Evolutionary conservation across 202 grass and related monocot species (phyloP).

Genomic region (Carex sylvatica): DNA sequence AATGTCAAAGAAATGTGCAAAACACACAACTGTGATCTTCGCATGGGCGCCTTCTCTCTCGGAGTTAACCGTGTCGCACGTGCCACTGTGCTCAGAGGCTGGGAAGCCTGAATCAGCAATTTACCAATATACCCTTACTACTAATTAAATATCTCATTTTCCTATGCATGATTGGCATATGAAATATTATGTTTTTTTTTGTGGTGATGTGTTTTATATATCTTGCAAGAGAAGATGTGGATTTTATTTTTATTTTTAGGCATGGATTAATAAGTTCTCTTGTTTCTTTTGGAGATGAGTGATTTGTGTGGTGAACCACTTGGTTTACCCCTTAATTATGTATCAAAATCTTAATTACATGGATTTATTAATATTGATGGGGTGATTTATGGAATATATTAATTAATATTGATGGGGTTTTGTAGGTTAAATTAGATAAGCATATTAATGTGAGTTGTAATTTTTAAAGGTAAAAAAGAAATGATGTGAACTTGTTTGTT

Average conservation of each 20-base stretch:
- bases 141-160: neutral
- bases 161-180: neutral
- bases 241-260: constrained; percentile 3
- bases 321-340: neutral
- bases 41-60: constrained; percentile 98
- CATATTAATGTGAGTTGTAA: neutral
- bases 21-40: constrained; percentile 88
- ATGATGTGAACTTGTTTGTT: neutral
- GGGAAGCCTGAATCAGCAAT: constrained; percentile 52
- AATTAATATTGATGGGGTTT: neutral
- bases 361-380: neutral
- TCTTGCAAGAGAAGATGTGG: neutral
- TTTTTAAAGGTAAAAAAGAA: neutral
- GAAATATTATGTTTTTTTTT: neutral
- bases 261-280: neutral
- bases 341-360: constrained; percentile 3
- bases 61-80: constrained; percentile 93
- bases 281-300: neutral
- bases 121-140: neutral
- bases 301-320: neutral
- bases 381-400: constrained; percentile 5
- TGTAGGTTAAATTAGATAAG: neutral
- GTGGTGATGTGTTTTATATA: neutral
- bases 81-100: constrained; percentile 87
- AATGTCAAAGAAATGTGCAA: constrained; percentile 87